phyloP scores from a whole-genome alignment of 805 yeast genomes.

The Novakomyces olei region DNA sequence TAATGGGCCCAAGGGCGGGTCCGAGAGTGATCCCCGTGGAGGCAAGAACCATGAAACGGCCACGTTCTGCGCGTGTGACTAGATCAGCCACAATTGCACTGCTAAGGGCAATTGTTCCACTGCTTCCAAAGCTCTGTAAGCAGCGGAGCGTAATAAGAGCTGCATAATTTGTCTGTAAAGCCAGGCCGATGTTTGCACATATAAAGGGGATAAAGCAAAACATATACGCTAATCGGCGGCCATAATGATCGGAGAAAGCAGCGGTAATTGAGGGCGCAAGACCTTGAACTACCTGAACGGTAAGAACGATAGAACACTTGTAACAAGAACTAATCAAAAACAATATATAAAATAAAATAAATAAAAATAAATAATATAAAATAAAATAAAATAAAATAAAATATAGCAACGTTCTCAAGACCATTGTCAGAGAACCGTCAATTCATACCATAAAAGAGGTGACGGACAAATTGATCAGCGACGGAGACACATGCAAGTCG shows the following conservation, averaged over 20 bases:
- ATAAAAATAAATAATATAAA: too few relatives aligned
- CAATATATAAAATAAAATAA: too few relatives aligned
- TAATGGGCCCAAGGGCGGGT: constrained; percentile 55
- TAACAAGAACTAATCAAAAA: too few relatives aligned
- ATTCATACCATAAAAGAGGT: too few relatives aligned
- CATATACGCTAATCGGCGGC: constrained; percentile 48
- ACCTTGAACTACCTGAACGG: too few relatives aligned
- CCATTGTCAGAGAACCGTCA: too few relatives aligned
- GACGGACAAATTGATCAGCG: too few relatives aligned
- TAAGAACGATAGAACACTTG: too few relatives aligned
- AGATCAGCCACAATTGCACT: constrained; percentile 57
- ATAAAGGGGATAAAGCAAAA: constrained; percentile 32
- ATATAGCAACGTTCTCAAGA: too few relatives aligned
- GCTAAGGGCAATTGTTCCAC: constrained; percentile 49
- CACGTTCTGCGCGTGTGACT: constrained; percentile 43
- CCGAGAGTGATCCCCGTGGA: constrained; percentile 47
- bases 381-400: too few relatives aligned
- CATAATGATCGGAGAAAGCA: constrained; percentile 42
- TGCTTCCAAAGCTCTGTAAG: constrained; percentile 51
- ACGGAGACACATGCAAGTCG: too few relatives aligned
- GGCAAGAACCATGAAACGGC: constrained; percentile 42
- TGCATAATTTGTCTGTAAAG: constrained; percentile 34
- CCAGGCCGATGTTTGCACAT: constrained; percentile 44
- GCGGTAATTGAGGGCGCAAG: constrained; percentile 22
- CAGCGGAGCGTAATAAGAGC: constrained; percentile 42